Conservation (phyloP, 306 rosid species). For the Vigna unguiculata region DNA sequence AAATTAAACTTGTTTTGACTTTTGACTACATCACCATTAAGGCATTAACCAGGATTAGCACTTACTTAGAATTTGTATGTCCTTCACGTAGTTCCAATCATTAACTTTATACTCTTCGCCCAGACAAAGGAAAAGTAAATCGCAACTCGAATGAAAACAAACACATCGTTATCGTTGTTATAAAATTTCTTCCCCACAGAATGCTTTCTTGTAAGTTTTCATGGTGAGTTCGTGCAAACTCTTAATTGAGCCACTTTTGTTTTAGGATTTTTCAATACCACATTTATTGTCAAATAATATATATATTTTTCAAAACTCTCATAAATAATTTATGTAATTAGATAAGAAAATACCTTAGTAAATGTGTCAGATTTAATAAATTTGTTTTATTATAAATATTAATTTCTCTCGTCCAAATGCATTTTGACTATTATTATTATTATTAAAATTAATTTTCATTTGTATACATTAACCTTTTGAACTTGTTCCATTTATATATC, state of each 20-base stretch:
- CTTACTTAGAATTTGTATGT: not conserved
- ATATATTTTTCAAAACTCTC: too few relatives aligned
- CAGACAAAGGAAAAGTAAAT: not conserved
- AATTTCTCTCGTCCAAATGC: not conserved
- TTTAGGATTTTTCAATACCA: not conserved
- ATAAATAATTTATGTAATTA: too few relatives aligned
- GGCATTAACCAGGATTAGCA: not conserved
- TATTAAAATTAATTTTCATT: too few relatives aligned
- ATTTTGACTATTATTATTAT: too few relatives aligned
- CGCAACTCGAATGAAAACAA: not conserved
- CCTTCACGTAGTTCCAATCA: not conserved
- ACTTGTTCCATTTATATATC: too few relatives aligned
- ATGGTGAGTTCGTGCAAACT: not conserved
- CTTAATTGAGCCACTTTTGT: not conserved
- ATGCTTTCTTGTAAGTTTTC: conserved; percentile 35
- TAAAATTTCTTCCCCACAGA: not conserved
- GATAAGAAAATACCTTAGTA: too few relatives aligned
- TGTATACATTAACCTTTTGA: too few relatives aligned
- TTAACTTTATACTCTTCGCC: not conserved
- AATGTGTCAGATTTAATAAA: too few relatives aligned
- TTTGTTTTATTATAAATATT: too few relatives aligned
- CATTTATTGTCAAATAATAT: too few relatives aligned
- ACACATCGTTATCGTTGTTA: not conserved
- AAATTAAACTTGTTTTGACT: not conserved
- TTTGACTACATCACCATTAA: not conserved